phyloP scores from a whole-genome alignment of 257 asterid genomes.

The Thymus quinquecostatus region DNA sequence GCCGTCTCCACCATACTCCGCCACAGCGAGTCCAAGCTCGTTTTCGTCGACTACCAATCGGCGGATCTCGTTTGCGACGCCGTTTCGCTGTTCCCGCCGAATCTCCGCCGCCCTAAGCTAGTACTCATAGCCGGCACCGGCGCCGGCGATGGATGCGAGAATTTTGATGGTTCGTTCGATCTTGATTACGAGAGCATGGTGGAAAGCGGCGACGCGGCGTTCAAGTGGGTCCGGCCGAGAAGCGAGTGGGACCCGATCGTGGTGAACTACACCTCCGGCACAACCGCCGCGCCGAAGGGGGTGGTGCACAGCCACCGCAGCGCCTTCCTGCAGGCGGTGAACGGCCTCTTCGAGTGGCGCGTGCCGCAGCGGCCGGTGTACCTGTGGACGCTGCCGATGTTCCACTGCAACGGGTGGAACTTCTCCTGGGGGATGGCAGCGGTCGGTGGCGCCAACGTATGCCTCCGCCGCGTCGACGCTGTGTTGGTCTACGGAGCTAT shows the following conservation, averaged over 20 bases:
- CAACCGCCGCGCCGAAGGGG: conserved; percentile 56
- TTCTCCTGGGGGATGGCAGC: conserved; percentile 53
- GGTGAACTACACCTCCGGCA: conserved; percentile 61
- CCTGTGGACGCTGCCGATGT: conserved; percentile 40
- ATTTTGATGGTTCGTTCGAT: not conserved
- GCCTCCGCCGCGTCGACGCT: conserved; percentile 47
- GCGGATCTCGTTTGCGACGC: conserved; percentile 1
- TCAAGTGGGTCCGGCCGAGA: conserved; percentile 37
- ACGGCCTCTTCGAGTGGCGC: conserved; percentile 37
- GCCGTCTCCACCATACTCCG: conserved; percentile 4
- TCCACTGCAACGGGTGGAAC: conserved; percentile 58
- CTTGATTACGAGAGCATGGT: conserved; percentile 11
- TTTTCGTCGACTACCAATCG: conserved; percentile 33
- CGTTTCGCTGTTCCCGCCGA: not conserved
- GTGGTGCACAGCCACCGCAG: conserved; percentile 50
- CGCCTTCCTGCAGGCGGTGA: conserved; percentile 27
- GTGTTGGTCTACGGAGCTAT: conserved; percentile 22
- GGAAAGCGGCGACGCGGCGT: conserved; percentile 11
- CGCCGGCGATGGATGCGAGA: no score
- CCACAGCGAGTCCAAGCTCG: conserved; percentile 32
- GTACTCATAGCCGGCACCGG: not conserved
- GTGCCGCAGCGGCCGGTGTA: conserved; percentile 43
- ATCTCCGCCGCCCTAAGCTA: not conserved
- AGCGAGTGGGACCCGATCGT: conserved; percentile 50
- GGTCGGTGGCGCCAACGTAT: conserved; percentile 45